Base-by-base conservation (phyloP, 2,329 filamentous ascomycete genomes). In the Diaporthe vexans region DNA sequence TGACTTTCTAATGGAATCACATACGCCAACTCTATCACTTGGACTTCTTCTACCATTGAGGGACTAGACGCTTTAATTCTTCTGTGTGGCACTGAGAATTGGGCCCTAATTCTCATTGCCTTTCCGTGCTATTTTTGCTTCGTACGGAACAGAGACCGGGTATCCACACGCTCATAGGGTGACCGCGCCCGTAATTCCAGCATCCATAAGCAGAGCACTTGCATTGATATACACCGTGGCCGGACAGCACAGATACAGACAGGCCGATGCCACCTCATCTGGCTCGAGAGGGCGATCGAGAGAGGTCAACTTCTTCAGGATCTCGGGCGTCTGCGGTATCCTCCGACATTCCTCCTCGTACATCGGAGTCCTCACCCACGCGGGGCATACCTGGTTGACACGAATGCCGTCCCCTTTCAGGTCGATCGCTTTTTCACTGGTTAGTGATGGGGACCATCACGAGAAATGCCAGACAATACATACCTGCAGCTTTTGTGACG, bases 1-100 rank as follows among this genome's bases (percentile, higher is more conserved):
- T 6, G 46, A 4, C 9, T 21, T 9, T 9, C 2, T 21, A 48
- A 48, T 48, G 43, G 6, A 86, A 21, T 81, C 82, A 24, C 9
- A 6, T 51, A 24, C 21, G 8, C 3, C 43, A 24, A 24, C 4
- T 24, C 9, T 21, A n/a, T 51, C 8, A 51, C 21, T 8, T 5
- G 26, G 24, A 54, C 24, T 17, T 6, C 1, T 54, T 29, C 11
- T 15, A 24, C 24, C 26, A 54, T 54, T 26, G 26, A 29, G 2
- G 8, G 8, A 26, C 10, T 54, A 17, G 26, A 54, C 15, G 24
- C 13, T n/a, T 17, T 26, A 54, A 2, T 7, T 15, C n/a, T 17
- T 40, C 37, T 7, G 37, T 7, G 7, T 0, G 7, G 51, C 1
- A 13, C 51, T 29, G 24, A 5, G 21, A 8, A 54, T 54, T 24